A percentile compares a stretch with the other conserved stretches of the same genome.
phyloP scores from a whole-genome alignment of 257 asterid species.

The Avicennia marina region DNA sequence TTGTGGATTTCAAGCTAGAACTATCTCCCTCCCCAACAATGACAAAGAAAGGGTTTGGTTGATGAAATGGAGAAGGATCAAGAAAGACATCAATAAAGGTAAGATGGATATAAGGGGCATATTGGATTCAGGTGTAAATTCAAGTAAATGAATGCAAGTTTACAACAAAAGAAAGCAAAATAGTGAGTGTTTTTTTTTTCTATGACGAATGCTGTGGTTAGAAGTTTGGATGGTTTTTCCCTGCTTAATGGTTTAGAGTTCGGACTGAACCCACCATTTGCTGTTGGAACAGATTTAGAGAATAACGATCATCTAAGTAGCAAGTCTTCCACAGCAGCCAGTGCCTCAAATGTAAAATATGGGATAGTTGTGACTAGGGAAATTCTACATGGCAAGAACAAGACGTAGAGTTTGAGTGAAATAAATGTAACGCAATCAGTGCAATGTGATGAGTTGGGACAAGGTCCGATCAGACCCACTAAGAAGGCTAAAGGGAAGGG shows the following conservation, averaged over 20 bases:
- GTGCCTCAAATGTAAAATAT: slow-evolving; percentile 44
- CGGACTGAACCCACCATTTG: slow-evolving; percentile 26
- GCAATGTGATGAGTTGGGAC: slow-evolving; percentile 39
- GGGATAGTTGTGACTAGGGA: slow-evolving; percentile 30
- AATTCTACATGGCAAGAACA: slow-evolving; percentile 32
- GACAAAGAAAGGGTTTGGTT: slow-evolving; percentile 50
- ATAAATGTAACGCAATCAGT: slow-evolving; percentile 34
- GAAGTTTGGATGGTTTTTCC: slow-evolving; percentile 33
- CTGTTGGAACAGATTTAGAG: slow-evolving; percentile 48
- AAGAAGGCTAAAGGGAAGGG: slow-evolving; percentile 63
- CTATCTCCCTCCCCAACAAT: slow-evolving; percentile 9
- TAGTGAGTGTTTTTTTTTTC: slow-evolving; percentile 70
- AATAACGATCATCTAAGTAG: slow-evolving; percentile 70
- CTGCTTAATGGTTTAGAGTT: slow-evolving; percentile 29
- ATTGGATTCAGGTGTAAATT: slow-evolving; percentile 19
- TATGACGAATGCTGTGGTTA: slow-evolving; percentile 49
- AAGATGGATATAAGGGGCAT: slow-evolving; percentile 31
- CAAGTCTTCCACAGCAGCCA: slow-evolving; percentile 80
- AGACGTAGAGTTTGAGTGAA: slow-evolving; percentile 38
- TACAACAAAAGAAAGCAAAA: slow-evolving; percentile 34
- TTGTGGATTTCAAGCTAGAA: slow-evolving; percentile 2
- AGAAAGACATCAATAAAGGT: slow-evolving; percentile 40
- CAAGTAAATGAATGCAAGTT: slow-evolving; percentile 32
- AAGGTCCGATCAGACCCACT: slow-evolving; percentile 31
- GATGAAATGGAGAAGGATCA: slow-evolving; percentile 83